Percentiles rank a stretch among this genome's conserved stretches.
Conservation (phyloP, 225 moss, liverwort and hornwort genomes). For the Physcomitrium patens region DNA sequence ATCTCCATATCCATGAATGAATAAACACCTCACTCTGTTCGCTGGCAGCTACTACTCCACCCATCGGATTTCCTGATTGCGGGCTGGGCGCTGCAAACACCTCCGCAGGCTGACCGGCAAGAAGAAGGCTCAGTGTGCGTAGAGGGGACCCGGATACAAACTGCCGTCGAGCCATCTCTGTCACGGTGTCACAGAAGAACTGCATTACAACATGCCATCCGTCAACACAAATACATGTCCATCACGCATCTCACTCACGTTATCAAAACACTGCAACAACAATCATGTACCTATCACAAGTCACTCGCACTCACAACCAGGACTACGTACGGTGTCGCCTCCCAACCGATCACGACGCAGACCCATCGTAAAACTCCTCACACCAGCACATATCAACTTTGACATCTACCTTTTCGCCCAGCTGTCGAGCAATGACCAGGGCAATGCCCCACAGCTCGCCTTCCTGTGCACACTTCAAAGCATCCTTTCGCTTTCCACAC, state of each 20-base stretch:
- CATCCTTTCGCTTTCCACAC: constrained; percentile 91
- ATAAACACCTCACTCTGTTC: constrained; percentile 56
- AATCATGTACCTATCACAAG: constrained; percentile 10
- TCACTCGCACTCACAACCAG: constrained; percentile 2
- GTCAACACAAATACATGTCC: background rate
- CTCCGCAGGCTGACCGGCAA: constrained; percentile 95
- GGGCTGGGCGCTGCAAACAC: constrained; percentile 68
- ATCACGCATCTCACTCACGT: background rate
- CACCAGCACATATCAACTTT: background rate
- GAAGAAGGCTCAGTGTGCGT: constrained; percentile 80
- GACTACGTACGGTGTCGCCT: background rate
- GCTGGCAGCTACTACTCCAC: constrained; percentile 40
- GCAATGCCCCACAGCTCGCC: constrained; percentile 96
- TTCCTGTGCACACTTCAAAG: constrained; percentile 78
- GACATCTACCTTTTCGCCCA: constrained; percentile 88
- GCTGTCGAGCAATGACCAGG: constrained; percentile 86
- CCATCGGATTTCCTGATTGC: constrained; percentile 44
- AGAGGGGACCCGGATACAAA: constrained; percentile 82
- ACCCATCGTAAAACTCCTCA: background rate
- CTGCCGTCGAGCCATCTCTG: constrained; percentile 77
- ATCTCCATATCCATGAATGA: constrained; percentile 2
- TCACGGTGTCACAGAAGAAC: constrained; percentile 80
- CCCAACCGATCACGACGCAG: constrained; percentile 7
- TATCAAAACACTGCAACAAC: background rate
- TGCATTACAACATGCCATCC: constrained; percentile 61